Percentiles rank a stretch among this genome's conserved stretches.
Evolutionary conservation across 2,329 filamentous ascomycete genomes (phyloP).

Genomic region (Aspergillus fumigatiaffinis): DNA sequence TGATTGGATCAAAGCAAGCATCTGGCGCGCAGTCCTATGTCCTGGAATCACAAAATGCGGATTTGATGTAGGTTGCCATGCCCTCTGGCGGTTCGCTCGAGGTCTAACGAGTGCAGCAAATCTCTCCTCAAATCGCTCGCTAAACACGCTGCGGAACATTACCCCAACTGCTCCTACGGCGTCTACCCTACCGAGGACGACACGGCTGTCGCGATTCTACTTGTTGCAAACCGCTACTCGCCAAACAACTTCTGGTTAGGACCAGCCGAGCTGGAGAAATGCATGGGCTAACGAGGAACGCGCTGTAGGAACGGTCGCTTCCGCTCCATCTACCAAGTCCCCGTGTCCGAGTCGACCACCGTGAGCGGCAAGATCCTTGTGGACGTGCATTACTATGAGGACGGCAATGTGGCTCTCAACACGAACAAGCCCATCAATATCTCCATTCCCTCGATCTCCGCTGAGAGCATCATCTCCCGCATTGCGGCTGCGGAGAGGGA

Average conservation of each 20-base stretch:
- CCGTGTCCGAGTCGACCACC: constrained; percentile 54
- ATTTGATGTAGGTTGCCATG: constrained; percentile 65
- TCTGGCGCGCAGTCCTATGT: constrained; percentile 75
- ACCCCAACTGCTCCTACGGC: constrained; percentile 73
- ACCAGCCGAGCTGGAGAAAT: too few relatives aligned
- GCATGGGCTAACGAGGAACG: not conserved
- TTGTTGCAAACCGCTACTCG: constrained; percentile 95
- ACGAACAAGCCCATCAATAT: constrained; percentile 74
- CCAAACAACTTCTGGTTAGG: constrained; percentile 92
- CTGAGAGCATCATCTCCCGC: constrained; percentile 70
- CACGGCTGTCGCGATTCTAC: constrained; percentile 70
- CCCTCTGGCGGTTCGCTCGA: not conserved
- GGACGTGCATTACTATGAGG: constrained; percentile 99
- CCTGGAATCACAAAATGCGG: constrained; percentile 69
- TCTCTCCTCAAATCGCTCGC: constrained; percentile 75
- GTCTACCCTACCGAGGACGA: constrained; percentile 78
- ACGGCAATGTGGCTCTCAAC: constrained; percentile 90
- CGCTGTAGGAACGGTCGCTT: constrained; percentile 81
- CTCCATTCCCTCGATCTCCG: constrained; percentile 58
- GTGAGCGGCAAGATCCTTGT: constrained; percentile 82
- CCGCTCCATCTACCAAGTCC: constrained; percentile 81
- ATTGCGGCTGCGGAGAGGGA: constrained; percentile 79
- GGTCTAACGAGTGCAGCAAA: constrained; percentile 54
- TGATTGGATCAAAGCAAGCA: constrained; percentile 59
- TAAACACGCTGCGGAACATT: constrained; percentile 81